A percentile compares a stretch with the other conserved stretches of the same genome.
Evolutionary conservation across 495 filamentous ascomycete genomes (phyloP).

Genomic region (Baudoinia panamericana): DNA sequence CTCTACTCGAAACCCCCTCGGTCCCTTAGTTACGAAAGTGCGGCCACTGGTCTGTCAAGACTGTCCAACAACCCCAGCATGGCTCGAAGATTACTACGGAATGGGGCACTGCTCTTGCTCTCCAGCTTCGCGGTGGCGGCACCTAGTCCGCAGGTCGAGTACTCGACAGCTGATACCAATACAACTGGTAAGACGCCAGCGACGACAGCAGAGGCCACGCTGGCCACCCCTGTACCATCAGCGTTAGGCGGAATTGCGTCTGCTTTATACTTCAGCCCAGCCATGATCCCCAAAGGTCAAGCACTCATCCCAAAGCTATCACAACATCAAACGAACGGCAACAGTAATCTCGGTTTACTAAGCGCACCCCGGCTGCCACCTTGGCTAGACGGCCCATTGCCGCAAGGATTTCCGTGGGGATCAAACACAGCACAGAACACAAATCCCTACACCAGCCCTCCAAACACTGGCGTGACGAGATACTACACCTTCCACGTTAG

Average conservation of each 20-base stretch:
- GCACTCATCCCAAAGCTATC: background rate
- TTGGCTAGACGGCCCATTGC: slow-evolving; percentile 4
- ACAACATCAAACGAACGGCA: slow-evolving; percentile 1
- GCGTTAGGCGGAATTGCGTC: background rate
- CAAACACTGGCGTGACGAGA: slow-evolving; percentile 28
- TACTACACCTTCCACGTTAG: slow-evolving; percentile 25
- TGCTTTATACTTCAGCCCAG: background rate
- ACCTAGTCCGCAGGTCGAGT: background rate
- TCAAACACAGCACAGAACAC: background rate
- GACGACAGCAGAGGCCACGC: background rate
- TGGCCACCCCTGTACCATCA: background rate
- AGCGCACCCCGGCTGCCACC: background rate
- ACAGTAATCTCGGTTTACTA: background rate
- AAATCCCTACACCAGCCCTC: slow-evolving; percentile 13
- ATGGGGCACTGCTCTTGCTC: background rate
- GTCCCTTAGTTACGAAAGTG: no score
- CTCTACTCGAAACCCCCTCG: no score
- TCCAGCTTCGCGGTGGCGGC: background rate
- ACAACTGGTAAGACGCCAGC: slow-evolving; percentile 1
- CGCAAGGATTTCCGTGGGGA: slow-evolving; percentile 16
- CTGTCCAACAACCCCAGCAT: background rate
- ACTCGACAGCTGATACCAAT: background rate
- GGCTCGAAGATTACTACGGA: background rate
- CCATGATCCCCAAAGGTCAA: background rate
- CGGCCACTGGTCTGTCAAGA: no score